These are phyloP conservation scores for Pascua guehoae DNA, from an alignment of 1,284 basidiomycete genomes.

Conservation along the genomic window DNA sequence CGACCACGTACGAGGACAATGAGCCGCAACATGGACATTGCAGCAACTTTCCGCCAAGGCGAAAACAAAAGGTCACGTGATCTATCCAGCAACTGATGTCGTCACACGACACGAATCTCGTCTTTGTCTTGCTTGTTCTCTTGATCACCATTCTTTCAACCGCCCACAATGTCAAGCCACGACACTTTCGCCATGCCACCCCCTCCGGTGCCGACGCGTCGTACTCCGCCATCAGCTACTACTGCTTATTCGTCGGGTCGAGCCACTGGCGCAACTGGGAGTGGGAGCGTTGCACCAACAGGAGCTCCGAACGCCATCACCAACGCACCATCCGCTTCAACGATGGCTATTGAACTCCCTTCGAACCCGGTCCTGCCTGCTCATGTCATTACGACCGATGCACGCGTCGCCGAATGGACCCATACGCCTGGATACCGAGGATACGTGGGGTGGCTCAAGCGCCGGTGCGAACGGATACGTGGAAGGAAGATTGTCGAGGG, in stretches of 20 bases:
- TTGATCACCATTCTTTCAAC: background rate
- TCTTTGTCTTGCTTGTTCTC: too few relatives aligned
- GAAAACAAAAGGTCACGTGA: too few relatives aligned
- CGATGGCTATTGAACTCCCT: slow-evolving; percentile 17
- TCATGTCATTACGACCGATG: slow-evolving; percentile 54
- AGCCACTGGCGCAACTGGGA: background rate
- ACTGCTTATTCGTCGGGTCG: background rate
- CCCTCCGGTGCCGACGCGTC: background rate
- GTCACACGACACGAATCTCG: too few relatives aligned
- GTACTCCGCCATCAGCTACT: background rate
- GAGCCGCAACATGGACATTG: too few relatives aligned
- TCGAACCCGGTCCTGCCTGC: slow-evolving; percentile 21
- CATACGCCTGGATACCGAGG: slow-evolving; percentile 64
- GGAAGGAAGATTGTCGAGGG: slow-evolving; percentile 52
- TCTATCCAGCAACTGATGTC: too few relatives aligned
- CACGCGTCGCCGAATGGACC: slow-evolving; percentile 67
- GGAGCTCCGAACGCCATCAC: background rate
- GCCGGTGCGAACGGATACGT: slow-evolving; percentile 68
- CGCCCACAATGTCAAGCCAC: background rate
- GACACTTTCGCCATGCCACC: background rate
- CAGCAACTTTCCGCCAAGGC: too few relatives aligned
- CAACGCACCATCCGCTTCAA: background rate
- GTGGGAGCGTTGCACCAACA: background rate
- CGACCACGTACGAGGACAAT: too few relatives aligned
- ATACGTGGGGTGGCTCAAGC: slow-evolving; percentile 67